Evolutionary conservation across 495 filamentous ascomycete species (phyloP).

Genomic region (Trichoderma asperelloides): DNA sequence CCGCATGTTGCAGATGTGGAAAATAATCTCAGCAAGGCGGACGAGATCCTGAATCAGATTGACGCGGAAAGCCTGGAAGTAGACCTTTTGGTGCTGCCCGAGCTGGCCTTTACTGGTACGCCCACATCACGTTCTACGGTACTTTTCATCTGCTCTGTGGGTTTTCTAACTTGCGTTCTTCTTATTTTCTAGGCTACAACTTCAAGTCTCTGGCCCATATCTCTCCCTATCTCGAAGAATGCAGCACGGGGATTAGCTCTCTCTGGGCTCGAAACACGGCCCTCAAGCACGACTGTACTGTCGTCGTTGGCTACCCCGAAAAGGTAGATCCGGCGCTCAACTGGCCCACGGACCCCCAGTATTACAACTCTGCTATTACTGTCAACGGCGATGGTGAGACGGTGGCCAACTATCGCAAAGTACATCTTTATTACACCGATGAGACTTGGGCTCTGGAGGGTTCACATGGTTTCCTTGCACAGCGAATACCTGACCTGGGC

Average conservation of each 20-base stretch:
- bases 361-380: conserved; percentile 79
- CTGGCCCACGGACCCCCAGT: conserved; percentile 35
- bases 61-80: conserved; percentile 28
- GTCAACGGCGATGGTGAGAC: conserved; percentile 62
- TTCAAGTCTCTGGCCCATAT: conserved; percentile 74
- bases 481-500: conserved; percentile 38
- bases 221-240: conserved; percentile 69
- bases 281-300: conserved; percentile 60
- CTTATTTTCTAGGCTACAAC: conserved; percentile 65
- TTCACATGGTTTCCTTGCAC: conserved; percentile 47
- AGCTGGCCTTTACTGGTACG: conserved; percentile 84
- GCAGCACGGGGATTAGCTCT: conserved; percentile 60
- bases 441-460: conserved; percentile 86
- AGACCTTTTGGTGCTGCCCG: conserved; percentile 73
- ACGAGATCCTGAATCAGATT: conserved; percentile 55
- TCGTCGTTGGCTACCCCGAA: conserved; percentile 90
- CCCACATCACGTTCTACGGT: neutral
- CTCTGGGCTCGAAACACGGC: conserved; percentile 74
- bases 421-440: conserved; percentile 84
- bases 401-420: conserved; percentile 79
- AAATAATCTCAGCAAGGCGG: conserved; percentile 65
- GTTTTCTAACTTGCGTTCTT: neutral
- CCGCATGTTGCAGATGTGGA: conserved; percentile 65
- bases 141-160: neutral
- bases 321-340: conserved; percentile 36